These are phyloP conservation scores for Pulveroboletus sp. DNA, from an alignment of 768 basidiomycete species.

Conservation along the genomic window DNA sequence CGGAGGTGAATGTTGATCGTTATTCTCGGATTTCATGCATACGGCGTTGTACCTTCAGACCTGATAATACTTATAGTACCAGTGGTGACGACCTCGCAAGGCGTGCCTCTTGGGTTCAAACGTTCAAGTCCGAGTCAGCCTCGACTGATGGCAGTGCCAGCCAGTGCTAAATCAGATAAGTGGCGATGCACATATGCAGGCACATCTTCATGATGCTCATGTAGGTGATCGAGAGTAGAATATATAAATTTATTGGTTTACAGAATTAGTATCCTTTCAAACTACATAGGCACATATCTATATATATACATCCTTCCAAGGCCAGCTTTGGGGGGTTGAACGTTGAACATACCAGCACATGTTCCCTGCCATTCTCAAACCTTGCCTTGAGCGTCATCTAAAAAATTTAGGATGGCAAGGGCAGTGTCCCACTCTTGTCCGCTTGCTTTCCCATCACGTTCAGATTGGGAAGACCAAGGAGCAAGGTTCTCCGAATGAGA, in stretches of 20 bases:
- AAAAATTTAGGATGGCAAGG: constrained; percentile 23
- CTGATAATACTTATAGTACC: background rate
- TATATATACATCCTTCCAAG: background rate
- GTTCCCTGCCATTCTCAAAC: background rate
- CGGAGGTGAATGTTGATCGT: constrained; percentile 19
- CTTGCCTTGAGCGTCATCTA: constrained; percentile 4
- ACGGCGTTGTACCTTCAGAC: background rate
- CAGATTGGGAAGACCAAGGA: constrained; percentile 4
- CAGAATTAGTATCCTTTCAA: background rate
- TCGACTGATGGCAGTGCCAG: too few species aligned
- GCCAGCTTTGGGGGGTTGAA: constrained; percentile 14
- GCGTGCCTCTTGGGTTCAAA: too few species aligned
- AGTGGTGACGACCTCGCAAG: too few species aligned
- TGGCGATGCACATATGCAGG: too few species aligned
- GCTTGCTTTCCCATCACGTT: constrained; percentile 22
- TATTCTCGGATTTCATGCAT: constrained; percentile 19
- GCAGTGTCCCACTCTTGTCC: constrained; percentile 31
- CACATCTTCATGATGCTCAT: too few species aligned
- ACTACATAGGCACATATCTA: background rate
- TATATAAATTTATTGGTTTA: too few species aligned
- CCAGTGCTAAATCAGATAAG: too few species aligned
- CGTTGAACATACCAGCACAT: background rate
- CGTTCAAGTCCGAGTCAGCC: background rate
- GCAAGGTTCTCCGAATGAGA: constrained; percentile 10
- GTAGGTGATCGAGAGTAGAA: too few species aligned